These are phyloP conservation scores for Penicillium rolfsii DNA, from an alignment of 2,329 filamentous ascomycete species.

Conservation along the genomic window DNA sequence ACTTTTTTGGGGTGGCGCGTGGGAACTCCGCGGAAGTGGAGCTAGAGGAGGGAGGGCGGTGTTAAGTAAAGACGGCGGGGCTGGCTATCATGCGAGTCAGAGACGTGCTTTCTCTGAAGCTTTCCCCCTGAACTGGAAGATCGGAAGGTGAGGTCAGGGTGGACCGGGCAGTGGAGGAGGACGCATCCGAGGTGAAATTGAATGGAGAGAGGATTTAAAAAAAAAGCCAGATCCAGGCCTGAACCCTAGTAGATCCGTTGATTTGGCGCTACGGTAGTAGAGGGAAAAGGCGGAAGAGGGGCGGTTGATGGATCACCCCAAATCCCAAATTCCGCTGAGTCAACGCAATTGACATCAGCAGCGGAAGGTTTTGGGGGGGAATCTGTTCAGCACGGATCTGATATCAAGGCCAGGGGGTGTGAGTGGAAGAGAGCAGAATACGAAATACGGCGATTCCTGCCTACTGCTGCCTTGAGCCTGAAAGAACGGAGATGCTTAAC, in stretches of 20 bases:
- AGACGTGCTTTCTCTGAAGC: constrained; percentile 13
- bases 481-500: constrained; percentile 21
- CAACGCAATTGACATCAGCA: background rate
- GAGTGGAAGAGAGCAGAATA: background rate
- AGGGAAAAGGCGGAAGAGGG: background rate
- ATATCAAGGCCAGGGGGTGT: background rate
- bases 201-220: background rate
- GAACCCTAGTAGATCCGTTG: background rate
- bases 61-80: constrained; percentile 26
- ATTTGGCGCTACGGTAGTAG: background rate
- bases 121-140: constrained; percentile 13
- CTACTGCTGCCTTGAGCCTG: constrained; percentile 20
- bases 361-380: background rate
- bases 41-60: constrained; percentile 17
- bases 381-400: background rate
- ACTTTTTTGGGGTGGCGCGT: constrained; percentile 15
- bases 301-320: background rate
- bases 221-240: background rate
- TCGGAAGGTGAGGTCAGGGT: constrained; percentile 4
- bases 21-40: constrained; percentile 26
- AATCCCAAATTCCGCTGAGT: constrained; percentile 5
- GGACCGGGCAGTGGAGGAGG: constrained; percentile 15
- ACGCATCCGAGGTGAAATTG: constrained; percentile 10
- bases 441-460: background rate
- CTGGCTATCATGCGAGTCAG: constrained; percentile 14